Conservation (phyloP, 176 grass and related monocot genomes). For the Oryza longistaminata region DNA sequence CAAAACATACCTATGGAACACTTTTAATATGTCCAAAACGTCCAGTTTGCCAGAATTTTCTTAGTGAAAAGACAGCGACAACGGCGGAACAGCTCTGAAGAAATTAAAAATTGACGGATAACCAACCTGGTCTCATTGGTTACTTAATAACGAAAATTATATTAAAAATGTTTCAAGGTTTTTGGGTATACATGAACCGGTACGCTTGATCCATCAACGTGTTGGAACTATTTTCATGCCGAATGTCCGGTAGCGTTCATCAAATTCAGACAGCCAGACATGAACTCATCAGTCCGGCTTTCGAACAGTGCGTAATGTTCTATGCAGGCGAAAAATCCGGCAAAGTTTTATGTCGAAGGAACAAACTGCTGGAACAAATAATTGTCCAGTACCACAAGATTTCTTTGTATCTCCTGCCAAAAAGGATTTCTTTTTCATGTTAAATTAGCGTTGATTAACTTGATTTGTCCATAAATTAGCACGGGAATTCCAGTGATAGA, state of each 20-base stretch:
- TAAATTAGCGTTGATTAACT: not conserved
- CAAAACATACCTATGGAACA: not conserved
- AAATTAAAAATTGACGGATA: constrained; percentile 3
- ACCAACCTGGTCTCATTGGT: constrained; percentile 19
- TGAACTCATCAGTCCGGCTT: not conserved
- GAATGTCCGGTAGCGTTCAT: not conserved
- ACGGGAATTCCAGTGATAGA: not conserved
- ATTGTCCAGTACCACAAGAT: not conserved
- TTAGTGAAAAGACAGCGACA: constrained; percentile 28
- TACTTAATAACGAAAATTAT: not conserved
- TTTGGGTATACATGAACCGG: constrained; percentile 3
- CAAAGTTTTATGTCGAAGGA: not conserved
- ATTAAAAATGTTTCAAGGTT: not conserved
- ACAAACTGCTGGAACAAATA: not conserved
- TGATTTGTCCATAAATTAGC: not conserved
- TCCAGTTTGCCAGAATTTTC: not conserved
- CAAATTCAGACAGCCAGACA: constrained; percentile 26
- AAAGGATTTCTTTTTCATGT: not conserved
- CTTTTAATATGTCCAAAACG: constrained; percentile 1
- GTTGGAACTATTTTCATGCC: not conserved
- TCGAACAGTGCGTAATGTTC: not conserved
- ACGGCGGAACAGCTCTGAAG: not conserved
- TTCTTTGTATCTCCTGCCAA: not conserved
- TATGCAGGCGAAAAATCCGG: not conserved
- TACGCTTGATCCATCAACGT: constrained; percentile 35